These are phyloP conservation scores for Bolboschoenus planiculmis DNA, from an alignment of 176 grass and related monocot genomes.

Conservation along the genomic window DNA sequence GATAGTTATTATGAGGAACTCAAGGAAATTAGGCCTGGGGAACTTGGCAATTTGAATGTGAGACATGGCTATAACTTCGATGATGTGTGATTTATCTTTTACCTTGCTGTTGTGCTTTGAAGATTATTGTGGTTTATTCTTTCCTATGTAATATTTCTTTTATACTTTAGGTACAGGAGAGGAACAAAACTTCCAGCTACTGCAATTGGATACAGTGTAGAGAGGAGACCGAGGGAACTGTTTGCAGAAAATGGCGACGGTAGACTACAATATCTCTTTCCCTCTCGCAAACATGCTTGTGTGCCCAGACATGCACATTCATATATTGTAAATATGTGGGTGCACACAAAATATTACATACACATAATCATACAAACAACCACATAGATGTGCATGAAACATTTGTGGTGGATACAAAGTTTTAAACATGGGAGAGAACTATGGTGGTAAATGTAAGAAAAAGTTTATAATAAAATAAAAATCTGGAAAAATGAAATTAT, in stretches of 20 bases:
- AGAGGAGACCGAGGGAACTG: constrained; percentile 24
- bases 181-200: constrained; percentile 27
- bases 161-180: not conserved
- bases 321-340: not conserved
- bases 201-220: constrained; percentile 68
- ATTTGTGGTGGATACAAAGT: not conserved
- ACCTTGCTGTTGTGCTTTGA: not conserved
- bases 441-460: not conserved
- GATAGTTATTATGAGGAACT: constrained; percentile 36
- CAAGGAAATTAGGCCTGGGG: constrained; percentile 39
- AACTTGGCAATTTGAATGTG: constrained; percentile 29
- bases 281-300: not conserved
- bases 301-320: not conserved
- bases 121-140: not conserved
- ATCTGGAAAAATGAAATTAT: not conserved
- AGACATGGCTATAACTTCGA: constrained; percentile 25
- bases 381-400: not conserved
- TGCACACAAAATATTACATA: not conserved
- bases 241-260: constrained; percentile 82
- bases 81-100: constrained; percentile 18
- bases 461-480: not conserved
- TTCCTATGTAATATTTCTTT: constrained; percentile 21
- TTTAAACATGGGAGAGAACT: not conserved
- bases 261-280: constrained; percentile 9
- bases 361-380: not conserved